Base-by-base conservation (phyloP, 176 grass and related monocot genomes). In the Coix lacrymajobi region DNA sequence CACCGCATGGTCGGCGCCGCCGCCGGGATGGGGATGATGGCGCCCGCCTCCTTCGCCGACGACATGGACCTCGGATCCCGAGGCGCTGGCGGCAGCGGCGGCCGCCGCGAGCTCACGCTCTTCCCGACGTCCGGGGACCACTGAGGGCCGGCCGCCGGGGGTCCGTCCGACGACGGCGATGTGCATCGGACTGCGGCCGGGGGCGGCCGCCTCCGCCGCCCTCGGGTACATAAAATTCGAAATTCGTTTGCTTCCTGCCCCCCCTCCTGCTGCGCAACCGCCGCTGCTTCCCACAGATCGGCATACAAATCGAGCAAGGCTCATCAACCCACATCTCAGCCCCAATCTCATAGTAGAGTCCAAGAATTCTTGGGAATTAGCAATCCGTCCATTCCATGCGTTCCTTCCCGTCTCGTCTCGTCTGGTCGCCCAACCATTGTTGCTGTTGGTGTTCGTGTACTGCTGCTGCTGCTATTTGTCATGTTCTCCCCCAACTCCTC, bases 71-170 rank as follows among this genome's bases (percentile, higher is more conserved):
- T 89, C 24, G 91, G 87, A 66, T 82, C 88, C 54, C 88, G 88
- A 26, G 91, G 87, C 26, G 82, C 69, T 24, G 85, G 49, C 20
- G 87, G 84, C 13, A 66, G 61, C 41, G 17, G 72, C 37, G 84
- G 86, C 1, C 78, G 94, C 65, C 92, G 89, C 79, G 94, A 92
- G 82, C 87, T 97, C 1, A 97, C 92, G 17, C 89, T 97, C 39
- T 97, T 97, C 80, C 94, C 94, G 22, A 94, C 91, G 36, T 84
- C 91, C 29, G 89, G 91, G 33, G 92, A 97, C 73, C 91, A 86
- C 84, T 94, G 78, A 94, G 57, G 5, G 51, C 51, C 52, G n/a
- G 6, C 26, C 62, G 11, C 3, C 22, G 14, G 24, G n/a, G 12
- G 39, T 33, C 56, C 19, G 19, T 8, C 1, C 52, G 52, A 20